Percentiles rank a stretch among this genome's conserved stretches.
Evolutionary conservation across 495 filamentous ascomycete species (phyloP).

Genomic region (Parmelia sp.): DNA sequence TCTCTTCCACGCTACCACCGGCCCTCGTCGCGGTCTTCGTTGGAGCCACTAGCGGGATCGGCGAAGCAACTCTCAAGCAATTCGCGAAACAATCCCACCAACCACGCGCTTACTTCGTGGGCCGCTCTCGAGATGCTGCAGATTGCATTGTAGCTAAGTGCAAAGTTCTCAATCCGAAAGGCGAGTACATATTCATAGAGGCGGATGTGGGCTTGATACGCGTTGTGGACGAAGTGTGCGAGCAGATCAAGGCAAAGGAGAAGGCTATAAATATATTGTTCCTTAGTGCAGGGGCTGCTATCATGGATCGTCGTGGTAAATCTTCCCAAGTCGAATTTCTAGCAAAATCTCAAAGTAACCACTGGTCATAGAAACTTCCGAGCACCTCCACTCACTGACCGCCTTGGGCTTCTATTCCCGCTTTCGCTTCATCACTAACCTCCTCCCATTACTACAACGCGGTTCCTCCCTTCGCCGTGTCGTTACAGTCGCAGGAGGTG

Average conservation of each 20-base stretch:
- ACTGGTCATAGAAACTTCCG: slow-evolving; percentile 19
- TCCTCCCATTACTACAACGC: slow-evolving; percentile 34
- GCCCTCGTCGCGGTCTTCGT: slow-evolving; percentile 39
- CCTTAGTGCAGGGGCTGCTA: slow-evolving; percentile 29
- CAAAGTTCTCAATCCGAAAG: slow-evolving; percentile 22
- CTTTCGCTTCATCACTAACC: slow-evolving; percentile 34
- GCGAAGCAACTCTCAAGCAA: slow-evolving; percentile 49
- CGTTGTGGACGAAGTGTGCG: slow-evolving; percentile 19
- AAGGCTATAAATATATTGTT: slow-evolving; percentile 29
- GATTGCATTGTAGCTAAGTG: slow-evolving; percentile 45
- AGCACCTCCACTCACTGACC: slow-evolving; percentile 31
- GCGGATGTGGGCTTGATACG: slow-evolving; percentile 15
- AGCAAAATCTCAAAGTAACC: neutral
- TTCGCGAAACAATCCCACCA: slow-evolving; percentile 47
- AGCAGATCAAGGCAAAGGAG: slow-evolving; percentile 16
- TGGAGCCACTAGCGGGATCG: slow-evolving; percentile 61
- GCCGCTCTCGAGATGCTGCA: slow-evolving; percentile 31
- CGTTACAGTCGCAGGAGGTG: slow-evolving; percentile 44
- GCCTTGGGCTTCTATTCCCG: slow-evolving; percentile 38
- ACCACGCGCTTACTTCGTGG: slow-evolving; percentile 37
- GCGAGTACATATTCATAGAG: slow-evolving; percentile 13
- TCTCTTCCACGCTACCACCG: slow-evolving; percentile 16
- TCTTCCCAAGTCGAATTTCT: neutral
- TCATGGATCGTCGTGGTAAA: slow-evolving; percentile 12
- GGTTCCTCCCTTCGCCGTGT: slow-evolving; percentile 44